phyloP scores from a whole-genome alignment of 2,329 filamentous ascomycete species.

The Rhexocercosporidium sp. region DNA sequence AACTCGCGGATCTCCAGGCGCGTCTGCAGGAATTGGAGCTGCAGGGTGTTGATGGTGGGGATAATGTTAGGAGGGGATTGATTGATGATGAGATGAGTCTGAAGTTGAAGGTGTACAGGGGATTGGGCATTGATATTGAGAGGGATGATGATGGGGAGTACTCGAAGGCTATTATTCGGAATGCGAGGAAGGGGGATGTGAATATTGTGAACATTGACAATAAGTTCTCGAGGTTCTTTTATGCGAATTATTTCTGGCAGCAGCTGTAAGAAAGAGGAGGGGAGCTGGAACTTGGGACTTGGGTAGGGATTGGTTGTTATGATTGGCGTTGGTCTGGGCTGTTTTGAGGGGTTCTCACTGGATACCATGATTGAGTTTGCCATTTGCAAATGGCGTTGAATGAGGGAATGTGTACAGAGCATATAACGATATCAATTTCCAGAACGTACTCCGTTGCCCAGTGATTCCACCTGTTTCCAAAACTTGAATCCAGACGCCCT shows the following conservation, averaged over 20 bases:
- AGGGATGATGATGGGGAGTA: constrained; percentile 78
- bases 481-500: not conserved
- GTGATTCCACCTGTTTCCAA: not conserved
- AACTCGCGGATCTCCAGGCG: constrained; percentile 75
- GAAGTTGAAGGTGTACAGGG: constrained; percentile 88
- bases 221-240: constrained; percentile 90
- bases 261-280: constrained; percentile 61
- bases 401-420: not conserved
- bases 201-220: constrained; percentile 94
- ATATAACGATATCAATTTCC: not conserved
- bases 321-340: not conserved
- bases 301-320: not conserved
- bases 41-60: constrained; percentile 80
- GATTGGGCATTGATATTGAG: constrained; percentile 88
- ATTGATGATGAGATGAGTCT: constrained; percentile 71
- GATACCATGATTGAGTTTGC: constrained; percentile 25
- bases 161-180: constrained; percentile 83
- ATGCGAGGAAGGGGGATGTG: constrained; percentile 86
- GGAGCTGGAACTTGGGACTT: not conserved
- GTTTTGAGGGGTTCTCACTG: not conserved
- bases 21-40: constrained; percentile 82
- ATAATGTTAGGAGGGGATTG: constrained; percentile 45
- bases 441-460: not conserved
- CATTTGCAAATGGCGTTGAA: not conserved
- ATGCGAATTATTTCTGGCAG: constrained; percentile 96